Evolutionary conservation across 441 rosid genomes (phyloP), one percentile per base, ranked within the genome.

Genomic region (Hura crepitans): DNA sequence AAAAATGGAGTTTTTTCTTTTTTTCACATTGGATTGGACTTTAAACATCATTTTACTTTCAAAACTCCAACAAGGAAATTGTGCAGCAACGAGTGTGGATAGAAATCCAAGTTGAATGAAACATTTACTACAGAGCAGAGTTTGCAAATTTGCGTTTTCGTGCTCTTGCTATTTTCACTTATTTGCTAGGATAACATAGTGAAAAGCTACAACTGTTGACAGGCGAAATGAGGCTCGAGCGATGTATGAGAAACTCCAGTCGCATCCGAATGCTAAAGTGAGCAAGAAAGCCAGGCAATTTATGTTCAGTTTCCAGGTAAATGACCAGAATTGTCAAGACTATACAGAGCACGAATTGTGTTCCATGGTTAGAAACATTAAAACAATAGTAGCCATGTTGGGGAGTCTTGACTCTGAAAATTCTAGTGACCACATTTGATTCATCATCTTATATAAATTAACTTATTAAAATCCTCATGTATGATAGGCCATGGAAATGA

Each of bases 271-370:
- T 73, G 77, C 81, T 15, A 46, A 74, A 76, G 90, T 91, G 65
- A 83, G 87, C 81, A 88, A 84, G 89, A 80, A 77, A 84, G 95
- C 97, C 1, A 81, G 70, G 60, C 93, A 89, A 76, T 85, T 91
- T 65, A 53, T 83, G 73, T 89, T 82, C 89, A 89, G 96, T 81
- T 93, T 93, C 79, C 83, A 89, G 95, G 97, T 93, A 85, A 43
- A 23, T 54, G 20, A 22, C 22, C 23, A 31, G 49, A 8, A 33
- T 9, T 66, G 11, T 7, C 4, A 42, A 69, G 62, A 51, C 15
- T n/a, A 8, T 39, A 10, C 12, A 39, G 45, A 39, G 7, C 39
- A 35, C 7, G 39, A 2, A 35, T 35, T 39, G 5, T 8, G 10
- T 6, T 39, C 45, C 45, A 39, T 39, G 45, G 45, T 39, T 11